phyloP scores from a whole-genome alignment of 805 yeast genomes.

The Torulaspora delbrueckii region DNA sequence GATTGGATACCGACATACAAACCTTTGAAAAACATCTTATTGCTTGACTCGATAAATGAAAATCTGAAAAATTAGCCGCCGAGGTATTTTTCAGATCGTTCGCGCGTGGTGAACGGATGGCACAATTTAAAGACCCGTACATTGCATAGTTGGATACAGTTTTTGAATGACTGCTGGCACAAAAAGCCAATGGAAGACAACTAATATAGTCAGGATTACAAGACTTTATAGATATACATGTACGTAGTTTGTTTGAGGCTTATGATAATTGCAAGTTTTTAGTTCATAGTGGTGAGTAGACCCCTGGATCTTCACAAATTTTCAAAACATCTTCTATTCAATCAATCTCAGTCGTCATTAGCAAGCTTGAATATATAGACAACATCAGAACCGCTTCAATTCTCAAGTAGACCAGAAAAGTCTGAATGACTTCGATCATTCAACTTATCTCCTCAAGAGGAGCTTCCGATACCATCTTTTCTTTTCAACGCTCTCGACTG shows the following conservation, averaged over 20 bases:
- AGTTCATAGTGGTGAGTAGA: background rate
- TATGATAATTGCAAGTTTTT: background rate
- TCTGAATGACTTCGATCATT: conserved; percentile 18
- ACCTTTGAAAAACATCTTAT: too few species aligned
- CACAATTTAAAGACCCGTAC: background rate
- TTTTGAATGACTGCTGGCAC: background rate
- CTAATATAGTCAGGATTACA: background rate
- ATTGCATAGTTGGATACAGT: background rate
- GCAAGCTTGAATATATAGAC: background rate
- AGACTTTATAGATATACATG: background rate
- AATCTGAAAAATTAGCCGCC: conserved; percentile 1
- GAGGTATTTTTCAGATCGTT: background rate
- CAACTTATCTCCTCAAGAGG: conserved; percentile 8
- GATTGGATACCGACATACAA: background rate
- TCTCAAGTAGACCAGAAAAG: conserved; percentile 10
- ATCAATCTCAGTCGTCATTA: conserved; percentile 15
- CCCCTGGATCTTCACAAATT: conserved; percentile 6
- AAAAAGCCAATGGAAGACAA: background rate
- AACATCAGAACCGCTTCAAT: background rate
- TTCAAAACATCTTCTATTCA: conserved; percentile 4
- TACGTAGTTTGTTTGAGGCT: background rate
- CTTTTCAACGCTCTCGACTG: conserved; percentile 11
- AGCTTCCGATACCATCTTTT: conserved; percentile 3
- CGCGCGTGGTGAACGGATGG: background rate
- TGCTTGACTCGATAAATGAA: background rate